Conservation (phyloP, 768 basidiomycete genomes). For the Amanita rimosa region DNA sequence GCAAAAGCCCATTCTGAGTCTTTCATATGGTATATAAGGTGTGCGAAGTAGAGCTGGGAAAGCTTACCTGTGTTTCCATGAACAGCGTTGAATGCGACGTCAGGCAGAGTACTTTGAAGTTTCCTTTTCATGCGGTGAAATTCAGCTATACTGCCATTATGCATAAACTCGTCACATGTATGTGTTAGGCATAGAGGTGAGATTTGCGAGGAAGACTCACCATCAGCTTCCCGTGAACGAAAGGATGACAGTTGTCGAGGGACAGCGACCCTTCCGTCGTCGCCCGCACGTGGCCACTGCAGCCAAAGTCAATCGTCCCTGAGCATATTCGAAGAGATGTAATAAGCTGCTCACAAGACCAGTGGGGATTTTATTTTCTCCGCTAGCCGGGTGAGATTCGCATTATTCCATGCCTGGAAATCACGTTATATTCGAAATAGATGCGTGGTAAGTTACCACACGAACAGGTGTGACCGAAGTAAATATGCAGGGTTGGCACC, state of each 20-base stretch:
- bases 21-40: slow-evolving; percentile 13
- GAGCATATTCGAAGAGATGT: neutral
- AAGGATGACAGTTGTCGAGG: slow-evolving; percentile 92
- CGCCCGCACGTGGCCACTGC: slow-evolving; percentile 83
- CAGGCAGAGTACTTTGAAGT: slow-evolving; percentile 65
- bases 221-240: slow-evolving; percentile 87
- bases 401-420: slow-evolving; percentile 88
- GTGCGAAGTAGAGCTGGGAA: neutral
- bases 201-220: slow-evolving; percentile 26
- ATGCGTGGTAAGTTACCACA: slow-evolving; percentile 2
- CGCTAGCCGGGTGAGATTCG: slow-evolving; percentile 84
- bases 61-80: slow-evolving; percentile 82
- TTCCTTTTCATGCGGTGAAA: slow-evolving; percentile 74
- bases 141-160: slow-evolving; percentile 88
- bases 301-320: neutral
- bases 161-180: slow-evolving; percentile 66
- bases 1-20: slow-evolving; percentile 99
- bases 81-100: slow-evolving; percentile 78
- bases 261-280: slow-evolving; percentile 90
- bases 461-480: slow-evolving; percentile 87
- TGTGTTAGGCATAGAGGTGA: slow-evolving; percentile 4
- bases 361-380: slow-evolving; percentile 96
- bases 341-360: slow-evolving; percentile 71
- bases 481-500: slow-evolving; percentile 88
- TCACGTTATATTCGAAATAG: neutral